Percentiles rank a stretch among this genome's conserved stretches.
phyloP scores from a whole-genome alignment of 345 rosid genomes.

The Arabidopsis thaliana region TAIR10.1 NC_003071.7:7866501-7867000 shows the following conservation, averaged over 20 bases:
- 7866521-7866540: conserved; percentile 46
- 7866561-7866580: conserved; percentile 40
- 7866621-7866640: conserved; percentile 45
- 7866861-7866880: conserved; percentile 51
- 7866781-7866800: conserved; percentile 40
- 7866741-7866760: conserved; percentile 46
- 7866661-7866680: conserved; percentile 45
- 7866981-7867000: conserved; percentile 58
- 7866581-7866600: conserved; percentile 48
- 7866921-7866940: conserved; percentile 47
- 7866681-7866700: conserved; percentile 47
- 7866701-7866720: conserved; percentile 49
- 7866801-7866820: conserved; percentile 35
- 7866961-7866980: conserved; percentile 56
- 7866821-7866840: conserved; percentile 35
- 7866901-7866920: conserved; percentile 49
- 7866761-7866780: conserved; percentile 36
- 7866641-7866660: conserved; percentile 37
- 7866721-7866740: conserved; percentile 51
- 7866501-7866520: conserved; percentile 45
- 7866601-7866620: conserved; percentile 46
- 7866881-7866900: conserved; percentile 58
- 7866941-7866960: conserved; percentile 48
- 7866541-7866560: conserved; percentile 50
- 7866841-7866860: neutral